Evolutionary conservation across 192 early-diverging fungal genomes (phyloP), one percentile per base, ranked within the genome.

Genomic region (Backusella australiensis): DNA sequence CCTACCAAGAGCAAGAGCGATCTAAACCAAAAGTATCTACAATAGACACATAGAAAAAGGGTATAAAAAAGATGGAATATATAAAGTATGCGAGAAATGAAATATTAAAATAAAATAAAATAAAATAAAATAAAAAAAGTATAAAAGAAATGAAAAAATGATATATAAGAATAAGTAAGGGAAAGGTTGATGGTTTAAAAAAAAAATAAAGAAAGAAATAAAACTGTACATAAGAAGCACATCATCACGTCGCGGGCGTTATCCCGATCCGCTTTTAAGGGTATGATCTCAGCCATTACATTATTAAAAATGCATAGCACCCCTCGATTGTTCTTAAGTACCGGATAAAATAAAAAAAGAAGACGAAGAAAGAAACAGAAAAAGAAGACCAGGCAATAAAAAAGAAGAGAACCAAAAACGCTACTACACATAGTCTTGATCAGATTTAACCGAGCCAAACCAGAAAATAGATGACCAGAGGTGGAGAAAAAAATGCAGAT

Each of bases 221-320:
- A 56, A 26, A 14, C 2, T 29, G 56, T 59, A 59, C 56, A 59
- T 29, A 59, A 59, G 56, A 59, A 56, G 56, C 56, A 59, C 41
- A 70, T 67, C 74, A 67, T 83, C 72, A 71, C 67, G 44, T 74
- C 75, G 79, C 79, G 76, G 56, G 66, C 70, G 79, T 79, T 82
- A 82, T 46, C 74, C 71, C 79, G 77, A 76, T 82, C 81, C 75
- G 81, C 70, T 82, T 41, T 71, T 74, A 77, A 79, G 81, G 81
- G 77, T 79, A 77, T 82, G 56, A 82, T 82, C 81, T 82, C 81
- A 82, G 81, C 81, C 73, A 49, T n/a, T 39, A 32, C 68, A 46
- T 46, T 26, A 26, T 26, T n/a, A 59, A 46, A 72, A 53, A 68
- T 38, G 69, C 44, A 32, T 19, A 73, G 72, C 73, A 75, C 78